These are phyloP conservation scores for Aspergillus aculeatus DNA, from an alignment of 2,329 filamentous ascomycete genomes.

Conservation along the genomic window DNA sequence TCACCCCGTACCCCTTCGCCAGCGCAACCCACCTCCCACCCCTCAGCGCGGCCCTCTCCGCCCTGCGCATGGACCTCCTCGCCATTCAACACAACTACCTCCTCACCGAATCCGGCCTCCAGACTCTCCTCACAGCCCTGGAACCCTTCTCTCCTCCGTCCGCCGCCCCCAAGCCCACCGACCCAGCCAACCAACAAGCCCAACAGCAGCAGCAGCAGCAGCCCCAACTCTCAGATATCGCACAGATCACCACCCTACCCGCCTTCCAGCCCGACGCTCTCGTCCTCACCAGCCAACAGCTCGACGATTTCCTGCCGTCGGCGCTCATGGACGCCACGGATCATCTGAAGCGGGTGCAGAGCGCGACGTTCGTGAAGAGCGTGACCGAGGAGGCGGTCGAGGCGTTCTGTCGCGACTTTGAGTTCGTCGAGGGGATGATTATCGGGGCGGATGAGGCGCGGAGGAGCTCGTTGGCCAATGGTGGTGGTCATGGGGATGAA, in stretches of 20 bases:
- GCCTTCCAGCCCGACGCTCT: constrained; percentile 62
- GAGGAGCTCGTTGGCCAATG: constrained; percentile 32
- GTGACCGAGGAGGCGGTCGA: constrained; percentile 82
- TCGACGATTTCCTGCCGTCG: constrained; percentile 90
- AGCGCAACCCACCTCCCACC: constrained; percentile 56
- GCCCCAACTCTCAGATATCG: constrained; percentile 43
- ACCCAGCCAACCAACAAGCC: constrained; percentile 18
- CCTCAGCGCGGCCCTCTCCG: constrained; percentile 54
- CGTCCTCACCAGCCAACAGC: constrained; percentile 66
- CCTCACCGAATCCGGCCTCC: constrained; percentile 70
- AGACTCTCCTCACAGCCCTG: constrained; percentile 61
- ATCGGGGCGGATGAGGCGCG: constrained; percentile 56
- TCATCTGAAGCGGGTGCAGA: constrained; percentile 71
- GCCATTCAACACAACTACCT: constrained; percentile 72
- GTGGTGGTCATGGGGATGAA: constrained; percentile 21
- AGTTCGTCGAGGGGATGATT: constrained; percentile 63
- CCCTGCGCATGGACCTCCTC: constrained; percentile 53
- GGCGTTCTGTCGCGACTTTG: constrained; percentile 82
- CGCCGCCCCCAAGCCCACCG: constrained; percentile 10
- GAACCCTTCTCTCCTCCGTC: constrained; percentile 36
- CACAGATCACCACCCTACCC: constrained; percentile 54
- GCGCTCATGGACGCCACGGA: constrained; percentile 90
- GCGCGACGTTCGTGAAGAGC: constrained; percentile 67
- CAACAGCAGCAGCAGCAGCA: constrained; percentile 14
- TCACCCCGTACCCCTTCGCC: constrained; percentile 58